Evolutionary conservation across 1,284 basidiomycete species (phyloP).

Genomic region (Ceratobasidium sp.): DNA sequence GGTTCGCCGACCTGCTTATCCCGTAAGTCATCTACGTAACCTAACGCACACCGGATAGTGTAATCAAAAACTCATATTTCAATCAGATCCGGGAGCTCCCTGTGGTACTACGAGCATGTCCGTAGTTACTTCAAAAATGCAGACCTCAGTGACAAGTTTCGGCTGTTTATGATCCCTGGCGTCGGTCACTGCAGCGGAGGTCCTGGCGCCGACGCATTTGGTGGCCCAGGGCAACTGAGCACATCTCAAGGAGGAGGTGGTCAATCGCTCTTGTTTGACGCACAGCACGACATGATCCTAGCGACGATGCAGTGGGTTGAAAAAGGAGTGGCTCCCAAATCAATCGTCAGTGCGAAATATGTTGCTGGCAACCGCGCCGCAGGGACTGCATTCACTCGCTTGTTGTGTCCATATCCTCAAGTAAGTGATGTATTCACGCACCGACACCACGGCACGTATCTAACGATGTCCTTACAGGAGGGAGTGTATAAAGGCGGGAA

Average conservation of each 20-base stretch:
- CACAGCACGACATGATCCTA: conserved; percentile 28
- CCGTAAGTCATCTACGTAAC: neutral
- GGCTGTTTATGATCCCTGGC: conserved; percentile 32
- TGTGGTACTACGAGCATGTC: conserved; percentile 39
- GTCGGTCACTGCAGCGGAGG: conserved; percentile 35
- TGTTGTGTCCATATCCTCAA: conserved; percentile 37
- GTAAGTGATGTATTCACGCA: neutral
- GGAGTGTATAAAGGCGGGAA: conserved; percentile 16
- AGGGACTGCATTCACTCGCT: conserved; percentile 26
- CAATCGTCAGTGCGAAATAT: conserved; percentile 23
- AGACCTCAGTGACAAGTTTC: conserved; percentile 25
- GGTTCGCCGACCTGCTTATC: conserved; percentile 36
- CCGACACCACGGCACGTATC: neutral
- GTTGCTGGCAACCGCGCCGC: conserved; percentile 1
- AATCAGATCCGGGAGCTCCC: conserved; percentile 28
- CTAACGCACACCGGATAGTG: neutral
- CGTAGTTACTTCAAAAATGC: conserved; percentile 27
- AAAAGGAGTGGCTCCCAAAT: conserved; percentile 25
- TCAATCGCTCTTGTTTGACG: conserved; percentile 20
- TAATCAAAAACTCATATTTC: neutral
- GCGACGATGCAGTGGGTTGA: conserved; percentile 35
- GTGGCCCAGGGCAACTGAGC: conserved; percentile 10
- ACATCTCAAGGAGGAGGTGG: conserved; percentile 13
- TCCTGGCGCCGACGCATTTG: conserved; percentile 35
- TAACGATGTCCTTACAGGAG: neutral